Base-by-base conservation (phyloP, 1,284 basidiomycete species). In the Malassezia obtusa region DNA sequence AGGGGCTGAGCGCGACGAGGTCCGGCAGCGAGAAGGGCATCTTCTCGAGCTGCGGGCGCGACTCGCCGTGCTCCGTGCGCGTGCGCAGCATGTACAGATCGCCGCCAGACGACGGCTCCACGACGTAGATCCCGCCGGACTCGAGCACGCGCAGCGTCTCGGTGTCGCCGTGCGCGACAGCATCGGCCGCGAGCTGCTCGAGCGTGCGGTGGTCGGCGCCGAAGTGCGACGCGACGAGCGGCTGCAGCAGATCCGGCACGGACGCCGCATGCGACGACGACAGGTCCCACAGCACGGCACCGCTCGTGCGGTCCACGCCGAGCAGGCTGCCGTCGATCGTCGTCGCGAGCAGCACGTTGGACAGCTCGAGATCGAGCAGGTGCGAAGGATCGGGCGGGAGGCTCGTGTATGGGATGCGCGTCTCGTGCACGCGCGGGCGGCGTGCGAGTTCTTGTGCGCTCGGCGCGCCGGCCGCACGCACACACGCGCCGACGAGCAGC, bases 291-390 rank as follows among this genome's bases (percentile, higher is more conserved):
- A 67, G 58, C 40, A 48, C 53, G 5, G 48, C 52, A 22, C 89
- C 89, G 0, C 83, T 83, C 0, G 83, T 81, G 52, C 89, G 78
- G 69, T 89, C 86, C 57, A 92, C 77, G 0, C 86, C 89, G 76
- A 89, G 87, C 41, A 92, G 83, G 57, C 83, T 85, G 22, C 89
- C 89, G 74, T 92, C 89, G n/a, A 91, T 82, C 8, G 86, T 86
- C 3, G 89, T 85, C 12, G 89, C 81, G 11, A 92, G 79, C 41
- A 89, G 83, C 39, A 86, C 80, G 67, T 88, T 84, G 58, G 87
- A 75, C 4, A 89, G 77, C 28, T 83, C 78, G 15, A 83, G 76
- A 55, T 82, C 79, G 22, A 30, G 26, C 22, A 39, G 5, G 3
- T 33, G 33, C 26, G 32, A 12, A 4, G 51, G 52, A 8, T 45